phyloP scores from a whole-genome alignment of 163 green algal species.

The Prototheca wickerhamii region DNA sequence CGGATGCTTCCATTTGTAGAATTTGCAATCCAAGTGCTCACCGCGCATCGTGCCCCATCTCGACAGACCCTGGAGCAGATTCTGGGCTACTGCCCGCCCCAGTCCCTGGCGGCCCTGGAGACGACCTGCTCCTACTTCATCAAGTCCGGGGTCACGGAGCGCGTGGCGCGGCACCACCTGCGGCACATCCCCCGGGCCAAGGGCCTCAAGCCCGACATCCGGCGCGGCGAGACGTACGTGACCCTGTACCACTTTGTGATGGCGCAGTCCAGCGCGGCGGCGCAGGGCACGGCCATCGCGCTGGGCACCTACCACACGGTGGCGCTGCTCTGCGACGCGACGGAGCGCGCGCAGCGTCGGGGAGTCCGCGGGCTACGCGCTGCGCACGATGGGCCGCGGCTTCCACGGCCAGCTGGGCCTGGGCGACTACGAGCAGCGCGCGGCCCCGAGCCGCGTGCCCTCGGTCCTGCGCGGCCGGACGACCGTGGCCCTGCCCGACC shows the following conservation, averaged over 20 bases:
- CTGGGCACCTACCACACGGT: slow-evolving; percentile 67
- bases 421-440: slow-evolving; percentile 31
- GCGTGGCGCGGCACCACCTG: slow-evolving; percentile 52
- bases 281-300: slow-evolving; percentile 59
- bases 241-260: slow-evolving; percentile 64
- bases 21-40: no score
- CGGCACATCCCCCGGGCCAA: slow-evolving; percentile 49
- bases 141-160: slow-evolving; percentile 46
- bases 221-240: slow-evolving; percentile 50
- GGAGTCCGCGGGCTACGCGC: slow-evolving; percentile 22
- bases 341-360: background rate
- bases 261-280: slow-evolving; percentile 56
- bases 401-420: slow-evolving; percentile 78
- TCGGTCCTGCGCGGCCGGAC: slow-evolving; percentile 7
- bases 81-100: slow-evolving; percentile 43
- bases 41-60: background rate
- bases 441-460: slow-evolving; percentile 26
- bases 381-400: slow-evolving; percentile 63
- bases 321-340: slow-evolving; percentile 32
- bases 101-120: slow-evolving; percentile 59
- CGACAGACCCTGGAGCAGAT: slow-evolving; percentile 58
- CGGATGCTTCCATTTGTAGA: no score
- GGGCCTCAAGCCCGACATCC: slow-evolving; percentile 50
- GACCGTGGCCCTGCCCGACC: background rate
- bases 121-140: slow-evolving; percentile 62